Evolutionary conservation across 2,329 filamentous ascomycete genomes (phyloP), one percentile per base, ranked within the genome.

Genomic region (Aspergillus sojae): DNA sequence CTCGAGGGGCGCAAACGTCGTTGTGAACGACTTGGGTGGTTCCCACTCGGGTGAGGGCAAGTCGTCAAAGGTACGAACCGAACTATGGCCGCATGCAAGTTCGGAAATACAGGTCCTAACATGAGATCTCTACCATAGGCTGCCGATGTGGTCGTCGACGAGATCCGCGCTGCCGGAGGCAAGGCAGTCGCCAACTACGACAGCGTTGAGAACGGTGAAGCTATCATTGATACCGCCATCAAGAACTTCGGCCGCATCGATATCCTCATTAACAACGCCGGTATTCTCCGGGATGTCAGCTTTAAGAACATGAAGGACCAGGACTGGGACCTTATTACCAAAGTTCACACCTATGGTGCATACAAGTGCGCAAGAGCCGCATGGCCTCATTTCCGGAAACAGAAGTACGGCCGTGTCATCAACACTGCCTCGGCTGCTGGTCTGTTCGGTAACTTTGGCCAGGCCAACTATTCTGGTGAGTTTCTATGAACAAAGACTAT

Each of bases 301-400:
- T 98, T 99, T 85, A 97, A 97, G 87, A 98, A 98, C 83, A 96
- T 98, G 88, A 95, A 91, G 79, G 95, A 99, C 79, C 82, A 91
- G 76, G 95, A 99, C 80, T 99, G 95, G 95, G 94, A 99, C 77
- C 83, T 97, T 71, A 91, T 97, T 77, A 92, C 94, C 81, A 90
- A 89, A 78, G 94, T 98, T 62, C 94, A 99, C 81, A 89, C 97
- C 73, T 91, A 89, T 76, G 95, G 95, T 72, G 90, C 93, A 74
- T 99, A 96, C 86, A 98, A 97, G 88, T 96, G 92, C 79, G 87
- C 95, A 65, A 90, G 89, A 79, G 95, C 95, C 67, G 95, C 95
- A 58, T 99, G 95, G 94, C 93, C 94, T 64, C 86, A 98, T 81
- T 98, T 99, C 87, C 88, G 94, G 76, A 98, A 98, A 84, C 95